Evolutionary conservation across 163 green algal species (phyloP).

Genomic region (Picocystis sp.): DNA sequence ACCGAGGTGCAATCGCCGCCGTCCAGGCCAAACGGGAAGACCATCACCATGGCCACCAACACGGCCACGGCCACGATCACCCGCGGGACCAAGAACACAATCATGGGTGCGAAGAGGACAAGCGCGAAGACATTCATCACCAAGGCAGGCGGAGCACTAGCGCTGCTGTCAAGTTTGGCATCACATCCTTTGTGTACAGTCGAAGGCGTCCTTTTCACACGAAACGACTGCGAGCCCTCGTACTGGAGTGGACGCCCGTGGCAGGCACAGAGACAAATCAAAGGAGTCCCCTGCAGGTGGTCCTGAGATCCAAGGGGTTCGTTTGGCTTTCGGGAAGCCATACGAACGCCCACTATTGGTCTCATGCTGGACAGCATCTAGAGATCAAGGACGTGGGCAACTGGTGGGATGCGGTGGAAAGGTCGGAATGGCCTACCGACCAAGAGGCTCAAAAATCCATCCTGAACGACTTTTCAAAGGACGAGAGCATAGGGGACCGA

Average conservation of each 20-base stretch:
- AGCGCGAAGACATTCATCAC: constrained; percentile 14
- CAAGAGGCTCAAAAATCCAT: constrained; percentile 39
- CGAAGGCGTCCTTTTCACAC: constrained; percentile 71
- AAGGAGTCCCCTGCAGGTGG: constrained; percentile 10
- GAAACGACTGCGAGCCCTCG: constrained; percentile 53
- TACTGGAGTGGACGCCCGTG: constrained; percentile 75
- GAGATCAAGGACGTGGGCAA: constrained; percentile 82
- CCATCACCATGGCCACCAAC: constrained; percentile 9
- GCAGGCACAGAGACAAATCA: background rate
- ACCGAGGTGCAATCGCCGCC: constrained; percentile 53
- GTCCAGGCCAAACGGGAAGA: constrained; percentile 17
- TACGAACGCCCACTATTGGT: constrained; percentile 76
- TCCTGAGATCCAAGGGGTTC: constrained; percentile 80
- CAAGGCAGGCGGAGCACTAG: constrained; percentile 39
- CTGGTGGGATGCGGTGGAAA: constrained; percentile 66
- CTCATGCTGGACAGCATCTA: constrained; percentile 80
- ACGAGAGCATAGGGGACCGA: constrained; percentile 42
- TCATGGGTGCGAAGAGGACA: constrained; percentile 19
- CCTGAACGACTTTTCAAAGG: constrained; percentile 33
- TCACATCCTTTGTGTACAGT: constrained; percentile 73
- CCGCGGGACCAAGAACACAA: constrained; percentile 15
- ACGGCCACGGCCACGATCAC: constrained; percentile 1
- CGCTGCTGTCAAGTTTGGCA: constrained; percentile 69
- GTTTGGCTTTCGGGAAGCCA: constrained; percentile 76
- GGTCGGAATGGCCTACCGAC: constrained; percentile 62